Conservation (phyloP, 176 grass and related monocot species). For the Lolium perenne region DNA sequence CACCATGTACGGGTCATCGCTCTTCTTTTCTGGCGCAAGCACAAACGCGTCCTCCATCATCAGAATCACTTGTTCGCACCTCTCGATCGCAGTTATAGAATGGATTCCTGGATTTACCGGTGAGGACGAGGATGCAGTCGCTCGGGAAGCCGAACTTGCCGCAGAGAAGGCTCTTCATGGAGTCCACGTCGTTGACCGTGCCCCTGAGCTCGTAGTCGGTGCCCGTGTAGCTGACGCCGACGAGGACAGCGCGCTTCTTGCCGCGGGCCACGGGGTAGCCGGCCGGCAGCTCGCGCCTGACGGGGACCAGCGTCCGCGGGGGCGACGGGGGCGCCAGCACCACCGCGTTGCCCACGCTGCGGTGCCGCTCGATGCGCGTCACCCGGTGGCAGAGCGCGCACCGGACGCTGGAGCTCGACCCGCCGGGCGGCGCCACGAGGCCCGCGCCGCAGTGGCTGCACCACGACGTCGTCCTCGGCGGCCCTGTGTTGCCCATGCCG, state of each 20-base stretch:
- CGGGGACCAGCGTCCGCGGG: background rate
- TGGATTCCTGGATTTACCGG: slow-evolving; percentile 16
- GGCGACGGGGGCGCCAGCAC: background rate
- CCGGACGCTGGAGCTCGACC: slow-evolving; percentile 37
- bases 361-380: slow-evolving; percentile 44
- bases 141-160: slow-evolving; percentile 63
- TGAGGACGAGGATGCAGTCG: slow-evolving; percentile 75
- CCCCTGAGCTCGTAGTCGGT: slow-evolving; percentile 67
- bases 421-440: slow-evolving; percentile 25
- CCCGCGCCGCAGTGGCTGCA: slow-evolving; percentile 59
- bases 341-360: background rate
- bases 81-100: background rate
- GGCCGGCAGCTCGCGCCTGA: slow-evolving; percentile 26
- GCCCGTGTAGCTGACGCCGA: slow-evolving; percentile 71
- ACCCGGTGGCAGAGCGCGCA: slow-evolving; percentile 55
- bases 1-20: slow-evolving; percentile 14
- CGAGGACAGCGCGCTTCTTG: slow-evolving; percentile 82
- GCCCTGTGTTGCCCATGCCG: slow-evolving; percentile 43
- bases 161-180: slow-evolving; percentile 64
- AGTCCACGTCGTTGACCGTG: slow-evolving; percentile 80
- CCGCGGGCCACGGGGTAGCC: slow-evolving; percentile 52
- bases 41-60: background rate
- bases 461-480: slow-evolving; percentile 13
- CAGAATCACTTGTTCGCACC: background rate
- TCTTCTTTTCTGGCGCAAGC: slow-evolving; percentile 26